Evolutionary conservation across 805 yeast species (phyloP), one percentile per base, ranked within the genome.

Genomic region (Candida nonsorbophila): DNA sequence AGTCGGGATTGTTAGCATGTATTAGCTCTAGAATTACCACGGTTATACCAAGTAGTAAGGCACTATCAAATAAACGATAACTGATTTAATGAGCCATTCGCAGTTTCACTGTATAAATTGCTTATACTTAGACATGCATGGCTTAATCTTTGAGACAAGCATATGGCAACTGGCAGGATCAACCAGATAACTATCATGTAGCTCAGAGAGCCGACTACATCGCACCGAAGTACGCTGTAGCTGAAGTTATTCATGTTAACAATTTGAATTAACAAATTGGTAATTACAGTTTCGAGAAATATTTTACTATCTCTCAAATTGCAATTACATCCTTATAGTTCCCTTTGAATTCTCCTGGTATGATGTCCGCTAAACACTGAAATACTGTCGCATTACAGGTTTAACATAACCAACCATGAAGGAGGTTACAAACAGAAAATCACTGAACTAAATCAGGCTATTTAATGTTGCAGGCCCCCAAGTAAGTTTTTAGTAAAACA

Each of bases 21-120:
- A 62, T 62, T 58, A 62, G 67, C 68, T 61, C 68, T 60, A 62
- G 67, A 63, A 55, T 60, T 58, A 59, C 66, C 66, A 61, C 66
- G 62, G 64, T 51, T 58, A 62, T 62, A 67, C 67, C 55, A 54
- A 64, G 60, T 58, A 65, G 56, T 58, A 51, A 56, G 53, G 60
- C 53, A 61, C 64, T 53, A 63, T 62, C 68, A 59, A 62, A 62
- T 62, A 62, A 59, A 62, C 63, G 66, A 62, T 60, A 62, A 60
- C 67, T 59, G 68, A 61, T 62, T 59, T 60, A 61, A 60, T 62
- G 67, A 62, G 67, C 68, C 67, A 60, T 59, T 62, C 67, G 67
- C 67, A 60, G 66, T 62, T 61, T 61, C 68, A 63, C 67, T 62
- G 30, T 27, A 27, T 25, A 30, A 30, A 30, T 30, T 30, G 33